A percentile compares a stretch with the other conserved stretches of the same genome.
Evolutionary conservation across 164 flowering plant species (phyloP).

Genomic region (Hamamelis virginiana): DNA sequence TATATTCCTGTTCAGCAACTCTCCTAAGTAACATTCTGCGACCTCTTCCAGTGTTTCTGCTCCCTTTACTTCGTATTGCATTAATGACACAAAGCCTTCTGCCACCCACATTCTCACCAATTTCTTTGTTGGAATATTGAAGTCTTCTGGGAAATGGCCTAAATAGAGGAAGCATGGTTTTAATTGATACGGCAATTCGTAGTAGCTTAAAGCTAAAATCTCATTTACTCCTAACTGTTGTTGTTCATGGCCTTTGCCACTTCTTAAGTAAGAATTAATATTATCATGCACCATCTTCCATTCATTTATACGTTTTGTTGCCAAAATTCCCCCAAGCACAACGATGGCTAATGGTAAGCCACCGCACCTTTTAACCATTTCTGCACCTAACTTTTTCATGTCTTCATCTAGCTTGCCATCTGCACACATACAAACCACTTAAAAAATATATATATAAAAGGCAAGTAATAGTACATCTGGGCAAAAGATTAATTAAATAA

Average conservation of each 20-base stretch:
- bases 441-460: no score
- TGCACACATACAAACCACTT: no score
- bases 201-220: slow-evolving; percentile 27
- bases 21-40: slow-evolving; percentile 23
- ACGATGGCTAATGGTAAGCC: slow-evolving; percentile 35
- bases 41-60: slow-evolving; percentile 22
- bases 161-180: slow-evolving; percentile 37
- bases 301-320: slow-evolving; percentile 16
- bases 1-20: slow-evolving; percentile 20
- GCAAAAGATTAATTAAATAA: no score
- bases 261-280: slow-evolving; percentile 9
- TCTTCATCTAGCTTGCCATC: no score
- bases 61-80: background rate
- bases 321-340: slow-evolving; percentile 35
- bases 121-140: slow-evolving; percentile 6
- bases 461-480: no score
- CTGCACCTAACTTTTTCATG: slow-evolving; percentile 17
- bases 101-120: slow-evolving; percentile 32
- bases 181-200: slow-evolving; percentile 26
- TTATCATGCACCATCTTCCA: slow-evolving; percentile 23
- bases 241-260: slow-evolving; percentile 4
- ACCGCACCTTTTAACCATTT: slow-evolving; percentile 22
- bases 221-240: background rate
- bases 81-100: slow-evolving; percentile 20
- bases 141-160: slow-evolving; percentile 25